phyloP scores from a whole-genome alignment of 805 yeast genomes.

The Candida gorgasii region DNA sequence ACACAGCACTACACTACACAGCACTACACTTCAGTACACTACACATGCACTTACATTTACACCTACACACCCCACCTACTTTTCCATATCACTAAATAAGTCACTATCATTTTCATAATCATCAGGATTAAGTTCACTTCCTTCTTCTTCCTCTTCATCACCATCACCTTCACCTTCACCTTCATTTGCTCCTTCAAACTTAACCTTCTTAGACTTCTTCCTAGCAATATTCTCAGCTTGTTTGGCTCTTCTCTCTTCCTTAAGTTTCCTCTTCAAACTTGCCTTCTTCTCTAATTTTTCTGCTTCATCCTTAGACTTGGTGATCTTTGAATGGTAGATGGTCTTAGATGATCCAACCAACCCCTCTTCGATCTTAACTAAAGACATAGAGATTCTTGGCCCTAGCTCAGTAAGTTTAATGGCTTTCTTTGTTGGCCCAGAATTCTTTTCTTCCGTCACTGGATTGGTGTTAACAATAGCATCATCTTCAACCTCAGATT shows the following conservation, averaged over 20 bases:
- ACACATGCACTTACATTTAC: no score
- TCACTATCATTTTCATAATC: slow-evolving; percentile 55
- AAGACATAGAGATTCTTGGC: slow-evolving; percentile 75
- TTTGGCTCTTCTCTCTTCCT: slow-evolving; percentile 69
- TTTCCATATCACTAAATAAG: slow-evolving; percentile 36
- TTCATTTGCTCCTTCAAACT: slow-evolving; percentile 56
- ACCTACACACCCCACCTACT: no score
- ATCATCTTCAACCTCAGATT: slow-evolving; percentile 93
- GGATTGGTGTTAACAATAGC: slow-evolving; percentile 52
- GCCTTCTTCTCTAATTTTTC: slow-evolving; percentile 67
- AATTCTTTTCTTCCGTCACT: slow-evolving; percentile 16
- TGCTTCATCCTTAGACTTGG: slow-evolving; percentile 63
- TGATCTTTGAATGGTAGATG: slow-evolving; percentile 71
- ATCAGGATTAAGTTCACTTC: slow-evolving; percentile 35
- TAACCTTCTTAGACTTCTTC: slow-evolving; percentile 63
- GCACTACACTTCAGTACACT: no score
- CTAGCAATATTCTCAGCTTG: slow-evolving; percentile 78
- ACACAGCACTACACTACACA: no score
- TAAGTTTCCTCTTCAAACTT: slow-evolving; percentile 57
- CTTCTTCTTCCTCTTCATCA: slow-evolving; percentile 21
- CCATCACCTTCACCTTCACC: slow-evolving; percentile 23
- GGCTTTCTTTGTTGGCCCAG: slow-evolving; percentile 62
- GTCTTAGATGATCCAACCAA: slow-evolving; percentile 82
- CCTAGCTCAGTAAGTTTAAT: slow-evolving; percentile 92
- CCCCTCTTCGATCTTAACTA: slow-evolving; percentile 90